Conservation (phyloP, 345 rosid genomes). For the Firmiana major region DNA sequence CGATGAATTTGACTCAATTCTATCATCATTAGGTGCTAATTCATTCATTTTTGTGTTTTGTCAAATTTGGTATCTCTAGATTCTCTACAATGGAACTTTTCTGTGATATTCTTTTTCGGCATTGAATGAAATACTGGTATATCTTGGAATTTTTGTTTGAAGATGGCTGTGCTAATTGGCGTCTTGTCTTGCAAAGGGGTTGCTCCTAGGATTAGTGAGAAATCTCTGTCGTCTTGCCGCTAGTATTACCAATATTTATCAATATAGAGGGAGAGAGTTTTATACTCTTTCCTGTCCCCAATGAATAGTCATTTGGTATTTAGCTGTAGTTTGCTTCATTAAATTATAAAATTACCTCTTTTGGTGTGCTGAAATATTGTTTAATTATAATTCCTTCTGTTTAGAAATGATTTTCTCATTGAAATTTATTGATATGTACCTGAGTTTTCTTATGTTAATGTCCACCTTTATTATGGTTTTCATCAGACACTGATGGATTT, state of each 20-base stretch:
- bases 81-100: background rate
- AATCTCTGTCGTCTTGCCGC: background rate
- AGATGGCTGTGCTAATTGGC: background rate
- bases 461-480: background rate
- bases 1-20: background rate
- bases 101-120: background rate
- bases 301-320: background rate
- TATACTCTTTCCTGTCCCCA: background rate
- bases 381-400: background rate
- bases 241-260: background rate
- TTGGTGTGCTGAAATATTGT: background rate
- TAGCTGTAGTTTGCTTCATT: background rate
- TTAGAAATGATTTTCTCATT: background rate
- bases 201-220: background rate
- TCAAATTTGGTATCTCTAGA: background rate
- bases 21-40: background rate
- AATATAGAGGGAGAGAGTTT: background rate
- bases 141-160: background rate
- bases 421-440: background rate
- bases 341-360: background rate
- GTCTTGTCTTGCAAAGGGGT: background rate
- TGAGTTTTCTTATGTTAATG: background rate
- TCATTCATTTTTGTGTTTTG: background rate
- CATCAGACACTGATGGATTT: constrained; percentile 83
- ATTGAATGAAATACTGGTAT: background rate